Evolutionary conservation across 179 eudicot genomes (phyloP).

Genomic region (Actinidia polygama): DNA sequence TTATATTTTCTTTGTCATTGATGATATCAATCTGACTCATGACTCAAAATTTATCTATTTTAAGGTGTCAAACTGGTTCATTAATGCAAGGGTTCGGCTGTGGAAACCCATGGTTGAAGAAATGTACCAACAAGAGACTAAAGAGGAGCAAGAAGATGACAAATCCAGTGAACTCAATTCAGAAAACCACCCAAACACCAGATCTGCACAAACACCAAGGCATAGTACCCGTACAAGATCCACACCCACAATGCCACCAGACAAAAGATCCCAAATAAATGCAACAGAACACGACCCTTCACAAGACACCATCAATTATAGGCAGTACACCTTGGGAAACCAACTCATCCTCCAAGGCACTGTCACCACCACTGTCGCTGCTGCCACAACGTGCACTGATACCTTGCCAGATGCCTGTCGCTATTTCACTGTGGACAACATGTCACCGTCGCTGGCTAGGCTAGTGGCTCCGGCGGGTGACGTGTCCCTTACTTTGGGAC

Average conservation of each 20-base stretch:
- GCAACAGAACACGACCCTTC: conserved; percentile 38
- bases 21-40: no score
- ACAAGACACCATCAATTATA: conserved; percentile 25
- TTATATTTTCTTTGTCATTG: no score
- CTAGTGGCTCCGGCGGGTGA: conserved; percentile 29
- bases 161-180: neutral
- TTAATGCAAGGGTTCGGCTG: no score
- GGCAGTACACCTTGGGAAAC: conserved; percentile 25
- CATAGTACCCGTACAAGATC: neutral
- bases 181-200: neutral
- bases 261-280: conserved; percentile 25
- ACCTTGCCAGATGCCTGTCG: neutral
- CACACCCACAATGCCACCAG: conserved; percentile 1
- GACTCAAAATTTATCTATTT: neutral
- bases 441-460: conserved; percentile 20
- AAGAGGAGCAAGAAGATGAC: neutral
- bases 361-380: neutral
- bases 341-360: conserved; percentile 14
- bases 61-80: no score
- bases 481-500: conserved; percentile 40
- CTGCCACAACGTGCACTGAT: neutral
- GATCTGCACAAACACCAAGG: conserved; percentile 38
- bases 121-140: no score
- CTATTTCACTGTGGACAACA: neutral
- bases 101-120: no score